Base-by-base conservation (phyloP, 192 early-diverging fungal species). In the Mortierella alpina region DNA sequence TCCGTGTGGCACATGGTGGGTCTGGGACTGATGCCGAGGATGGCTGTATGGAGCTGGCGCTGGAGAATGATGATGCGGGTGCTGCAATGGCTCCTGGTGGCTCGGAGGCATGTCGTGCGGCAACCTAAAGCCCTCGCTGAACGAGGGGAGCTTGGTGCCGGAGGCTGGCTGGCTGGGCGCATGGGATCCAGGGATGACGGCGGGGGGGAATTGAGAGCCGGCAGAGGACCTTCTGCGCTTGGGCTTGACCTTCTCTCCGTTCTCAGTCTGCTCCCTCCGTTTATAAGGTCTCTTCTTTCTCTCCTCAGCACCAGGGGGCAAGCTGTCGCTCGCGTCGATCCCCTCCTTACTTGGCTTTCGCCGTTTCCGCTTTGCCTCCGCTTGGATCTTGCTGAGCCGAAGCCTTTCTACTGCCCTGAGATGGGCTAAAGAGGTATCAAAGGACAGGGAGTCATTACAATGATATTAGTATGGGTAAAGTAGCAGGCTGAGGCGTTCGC, bases 261-360 rank as follows among this genome's bases (percentile, higher is more conserved):
- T 66, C 13, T 80, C 68, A 7, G 66, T 42, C 7, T 4, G 63
- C 7, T 72, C 64, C 5, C 70, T 50, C 15, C 51, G 61, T 20
- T 72, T 72, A 55, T 80, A 80, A 2, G 70, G 23, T 10, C 77
- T 64, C 48, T 72, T 72, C 70, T 78, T 78, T 49, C 47, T 70
- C 46, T 70, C 75, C 54, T 78, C 75, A 20, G 47, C 44, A 17
- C 49, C 65, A 42, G 40, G 11, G n/a, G 50, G 48, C 17, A 46
- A 20, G 9, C 59, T 60, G 8, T 57, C 59, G 15, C 18, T 49
- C 1, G 66, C 45, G 15, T 68, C 69, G 13, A 63, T 67, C 0
- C 20, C 42, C 9, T 77, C 73, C 47, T 67, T 78, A 50, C 75
- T 72, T 14, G 60, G 61, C 59, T 80, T 80, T 15, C 59, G 64